Percentiles rank a stretch among this genome's conserved stretches.
phyloP scores from a whole-genome alignment of 331 rosid genomes.

The Dryas integrifolia region DNA sequence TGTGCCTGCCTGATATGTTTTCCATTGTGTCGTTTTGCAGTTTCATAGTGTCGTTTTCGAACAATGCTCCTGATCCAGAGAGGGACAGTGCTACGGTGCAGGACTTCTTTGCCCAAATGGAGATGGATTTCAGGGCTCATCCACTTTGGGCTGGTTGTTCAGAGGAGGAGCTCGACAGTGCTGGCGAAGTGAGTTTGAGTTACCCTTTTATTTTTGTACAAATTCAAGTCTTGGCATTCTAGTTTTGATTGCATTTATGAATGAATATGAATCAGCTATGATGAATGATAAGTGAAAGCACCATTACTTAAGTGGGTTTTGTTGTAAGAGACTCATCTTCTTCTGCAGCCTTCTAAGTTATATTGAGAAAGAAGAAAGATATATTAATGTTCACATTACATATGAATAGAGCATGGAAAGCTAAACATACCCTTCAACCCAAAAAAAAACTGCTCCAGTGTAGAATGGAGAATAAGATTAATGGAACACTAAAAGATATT shows the following conservation, averaged over 20 bases:
- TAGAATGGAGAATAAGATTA: neutral
- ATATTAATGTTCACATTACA: neutral
- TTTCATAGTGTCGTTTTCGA: conserved; percentile 81
- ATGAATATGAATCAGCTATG: neutral
- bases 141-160: conserved; percentile 96
- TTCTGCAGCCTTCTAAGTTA: neutral
- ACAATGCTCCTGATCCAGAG: conserved; percentile 84
- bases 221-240: neutral
- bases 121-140: conserved; percentile 87
- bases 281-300: neutral
- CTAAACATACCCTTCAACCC: neutral
- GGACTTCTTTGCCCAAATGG: conserved; percentile 78
- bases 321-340: neutral
- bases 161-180: conserved; percentile 91
- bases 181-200: conserved; percentile 78
- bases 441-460: neutral
- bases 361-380: neutral
- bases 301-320: neutral
- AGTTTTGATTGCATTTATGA: conserved; percentile 2
- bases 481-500: neutral
- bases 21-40: conserved; percentile 42
- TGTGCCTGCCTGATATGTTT: neutral
- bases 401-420: neutral
- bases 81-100: conserved; percentile 76
- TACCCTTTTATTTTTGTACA: neutral